These are phyloP conservation scores for Celoporthe dispersa DNA, from an alignment of 2,329 filamentous ascomycete species.

Conservation along the genomic window DNA sequence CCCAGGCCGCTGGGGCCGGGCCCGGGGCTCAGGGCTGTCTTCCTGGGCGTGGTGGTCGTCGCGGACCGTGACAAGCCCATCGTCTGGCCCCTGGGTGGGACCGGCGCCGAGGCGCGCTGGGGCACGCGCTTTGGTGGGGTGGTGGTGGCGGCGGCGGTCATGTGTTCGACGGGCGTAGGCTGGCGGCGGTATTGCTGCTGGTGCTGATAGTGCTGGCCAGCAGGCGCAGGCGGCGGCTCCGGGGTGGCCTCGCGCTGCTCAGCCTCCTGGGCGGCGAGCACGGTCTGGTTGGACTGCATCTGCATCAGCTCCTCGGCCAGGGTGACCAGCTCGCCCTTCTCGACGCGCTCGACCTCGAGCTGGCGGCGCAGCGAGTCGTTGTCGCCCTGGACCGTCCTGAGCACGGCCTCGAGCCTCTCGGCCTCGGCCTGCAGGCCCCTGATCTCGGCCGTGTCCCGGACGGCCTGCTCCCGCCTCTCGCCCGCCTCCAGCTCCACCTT, in stretches of 20 bases:
- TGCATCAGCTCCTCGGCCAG: conserved; percentile 84
- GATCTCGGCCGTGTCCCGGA: conserved; percentile 69
- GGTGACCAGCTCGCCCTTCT: conserved; percentile 82
- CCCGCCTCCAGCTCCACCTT: conserved; percentile 54
- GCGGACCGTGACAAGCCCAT: conserved; percentile 23
- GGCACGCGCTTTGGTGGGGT: conserved; percentile 24
- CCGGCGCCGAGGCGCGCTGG: conserved; percentile 28
- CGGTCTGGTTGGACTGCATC: conserved; percentile 60
- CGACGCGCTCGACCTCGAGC: conserved; percentile 75
- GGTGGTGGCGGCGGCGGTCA: neutral
- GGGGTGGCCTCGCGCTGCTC: neutral
- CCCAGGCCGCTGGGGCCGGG: conserved; percentile 9
- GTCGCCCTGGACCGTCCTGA: conserved; percentile 71
- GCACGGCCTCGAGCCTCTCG: conserved; percentile 74
- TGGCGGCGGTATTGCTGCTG: conserved; percentile 30
- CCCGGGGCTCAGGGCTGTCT: conserved; percentile 23
- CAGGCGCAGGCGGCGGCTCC: neutral
- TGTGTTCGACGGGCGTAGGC: conserved; percentile 10
- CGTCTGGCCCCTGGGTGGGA: conserved; percentile 19
- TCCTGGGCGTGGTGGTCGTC: conserved; percentile 25
- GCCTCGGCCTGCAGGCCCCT: conserved; percentile 74
- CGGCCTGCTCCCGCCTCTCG: conserved; percentile 61
- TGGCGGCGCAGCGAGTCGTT: conserved; percentile 68
- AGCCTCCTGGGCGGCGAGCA: conserved; percentile 37
- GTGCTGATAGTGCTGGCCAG: neutral